A percentile compares a stretch with the other conserved stretches of the same genome.
Conservation (phyloP, 768 basidiomycete genomes). For the Mycena sanguinolenta region DNA sequence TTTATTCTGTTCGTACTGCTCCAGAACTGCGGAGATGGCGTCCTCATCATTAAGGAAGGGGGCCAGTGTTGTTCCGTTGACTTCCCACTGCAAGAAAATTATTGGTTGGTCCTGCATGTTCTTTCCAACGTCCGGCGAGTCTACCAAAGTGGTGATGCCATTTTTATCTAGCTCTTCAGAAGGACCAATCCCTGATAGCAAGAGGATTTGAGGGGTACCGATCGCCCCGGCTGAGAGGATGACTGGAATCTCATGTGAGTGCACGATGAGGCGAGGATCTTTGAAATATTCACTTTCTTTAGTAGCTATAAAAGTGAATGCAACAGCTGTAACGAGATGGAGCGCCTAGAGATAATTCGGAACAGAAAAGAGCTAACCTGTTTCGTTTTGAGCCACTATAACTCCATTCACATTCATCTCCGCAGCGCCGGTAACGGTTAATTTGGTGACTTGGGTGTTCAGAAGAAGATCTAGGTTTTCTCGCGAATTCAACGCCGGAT, state of each 20-base stretch:
- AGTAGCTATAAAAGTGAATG: slow-evolving; percentile 13
- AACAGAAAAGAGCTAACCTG: slow-evolving; percentile 1
- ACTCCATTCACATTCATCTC: slow-evolving; percentile 4
- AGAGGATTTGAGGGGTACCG: slow-evolving; percentile 42
- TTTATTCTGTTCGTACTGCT: slow-evolving; percentile 15
- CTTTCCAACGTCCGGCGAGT: slow-evolving; percentile 57
- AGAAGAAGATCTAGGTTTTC: slow-evolving; percentile 39
- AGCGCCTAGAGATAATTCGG: no score
- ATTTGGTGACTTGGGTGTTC: slow-evolving; percentile 21
- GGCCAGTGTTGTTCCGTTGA: slow-evolving; percentile 14
- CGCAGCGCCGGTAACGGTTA: slow-evolving; percentile 2
- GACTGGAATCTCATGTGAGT: slow-evolving; percentile 27
- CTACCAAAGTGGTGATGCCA: slow-evolving; percentile 47
- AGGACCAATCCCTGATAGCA: slow-evolving; percentile 56
- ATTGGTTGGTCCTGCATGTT: slow-evolving; percentile 53
- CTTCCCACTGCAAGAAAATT: slow-evolving; percentile 23
- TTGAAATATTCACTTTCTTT: slow-evolving; percentile 23
- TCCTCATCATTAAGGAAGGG: slow-evolving; percentile 15
- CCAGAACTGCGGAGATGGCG: slow-evolving; percentile 9
- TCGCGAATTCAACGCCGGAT: slow-evolving; percentile 32
- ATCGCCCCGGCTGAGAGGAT: slow-evolving; percentile 50
- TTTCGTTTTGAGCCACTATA: slow-evolving; percentile 4
- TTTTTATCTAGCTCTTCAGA: slow-evolving; percentile 40
- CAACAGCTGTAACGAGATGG: no score
- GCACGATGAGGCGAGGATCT: not conserved